Evolutionary conservation across 2,329 filamentous ascomycete genomes (phyloP).

Genomic region (Aschersonia sp.): DNA sequence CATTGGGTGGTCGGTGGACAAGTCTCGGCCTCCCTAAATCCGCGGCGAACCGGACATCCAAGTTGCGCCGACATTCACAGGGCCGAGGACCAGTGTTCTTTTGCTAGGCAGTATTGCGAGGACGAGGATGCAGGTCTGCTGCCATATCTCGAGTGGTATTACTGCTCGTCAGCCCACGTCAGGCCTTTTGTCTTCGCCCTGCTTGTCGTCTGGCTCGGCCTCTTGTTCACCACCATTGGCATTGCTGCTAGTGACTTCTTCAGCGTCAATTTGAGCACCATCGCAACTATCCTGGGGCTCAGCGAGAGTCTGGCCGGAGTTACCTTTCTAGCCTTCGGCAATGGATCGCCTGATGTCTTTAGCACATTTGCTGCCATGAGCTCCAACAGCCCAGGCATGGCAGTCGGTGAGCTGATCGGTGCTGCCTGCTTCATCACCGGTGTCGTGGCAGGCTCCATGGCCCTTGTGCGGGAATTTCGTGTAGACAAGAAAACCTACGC

Average conservation of each 20-base stretch:
- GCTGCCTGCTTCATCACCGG: constrained; percentile 93
- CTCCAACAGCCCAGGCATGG: constrained; percentile 92
- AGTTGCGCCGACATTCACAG: constrained; percentile 71
- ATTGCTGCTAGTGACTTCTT: constrained; percentile 98
- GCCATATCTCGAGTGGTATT: constrained; percentile 82
- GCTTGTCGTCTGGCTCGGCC: constrained; percentile 67
- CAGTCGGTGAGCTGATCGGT: constrained; percentile 86
- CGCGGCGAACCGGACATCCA: constrained; percentile 13
- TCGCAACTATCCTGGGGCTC: constrained; percentile 76
- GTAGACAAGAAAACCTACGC: constrained; percentile 84
- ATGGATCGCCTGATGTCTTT: constrained; percentile 96
- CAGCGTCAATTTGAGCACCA: constrained; percentile 90
- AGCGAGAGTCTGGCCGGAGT: constrained; percentile 95
- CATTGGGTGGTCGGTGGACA: too few species aligned
- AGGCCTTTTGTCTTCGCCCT: constrained; percentile 68
- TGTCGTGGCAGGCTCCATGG: constrained; percentile 95
- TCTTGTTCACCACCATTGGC: constrained; percentile 92
- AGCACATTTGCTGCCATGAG: constrained; percentile 97
- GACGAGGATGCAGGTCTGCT: constrained; percentile 85
- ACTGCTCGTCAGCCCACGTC: constrained; percentile 56
- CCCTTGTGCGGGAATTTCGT: constrained; percentile 84
- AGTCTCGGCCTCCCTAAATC: constrained; percentile 4
- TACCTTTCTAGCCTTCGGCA: constrained; percentile 91
- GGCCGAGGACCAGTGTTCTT: constrained; percentile 71
- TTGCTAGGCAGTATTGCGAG: constrained; percentile 66